Evolutionary conservation across 345 rosid species (phyloP).

Genomic region (Rhizophora apiculata): DNA sequence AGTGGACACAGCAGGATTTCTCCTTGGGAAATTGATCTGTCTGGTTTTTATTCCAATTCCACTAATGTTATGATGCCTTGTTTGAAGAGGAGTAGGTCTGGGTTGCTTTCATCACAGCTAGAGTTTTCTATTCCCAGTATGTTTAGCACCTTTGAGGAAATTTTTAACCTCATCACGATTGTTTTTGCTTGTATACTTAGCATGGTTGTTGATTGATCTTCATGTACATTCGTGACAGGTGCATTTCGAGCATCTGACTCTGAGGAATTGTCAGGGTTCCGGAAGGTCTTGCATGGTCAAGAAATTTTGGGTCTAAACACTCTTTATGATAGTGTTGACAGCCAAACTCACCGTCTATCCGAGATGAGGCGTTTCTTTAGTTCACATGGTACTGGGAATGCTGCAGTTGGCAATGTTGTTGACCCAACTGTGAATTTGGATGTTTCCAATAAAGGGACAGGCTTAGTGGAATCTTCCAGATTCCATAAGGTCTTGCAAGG

Average conservation of each 20-base stretch:
- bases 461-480: slow-evolving; percentile 60
- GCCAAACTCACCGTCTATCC: slow-evolving; percentile 35
- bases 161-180: not conserved
- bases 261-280: slow-evolving; percentile 85
- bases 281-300: slow-evolving; percentile 99
- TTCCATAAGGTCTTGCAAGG: slow-evolving; percentile 98
- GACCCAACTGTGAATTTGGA: slow-evolving; percentile 24
- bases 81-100: slow-evolving; percentile 80
- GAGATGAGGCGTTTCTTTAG: slow-evolving; percentile 38
- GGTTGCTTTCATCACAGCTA: slow-evolving; percentile 59
- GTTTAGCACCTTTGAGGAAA: slow-evolving; percentile 9
- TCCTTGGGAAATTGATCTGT: slow-evolving; percentile 93
- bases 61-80: slow-evolving; percentile 49
- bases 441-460: slow-evolving; percentile 41
- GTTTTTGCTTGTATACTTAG: not conserved
- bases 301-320: slow-evolving; percentile 71
- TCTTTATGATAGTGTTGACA: slow-evolving; percentile 45
- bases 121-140: slow-evolving; percentile 71
- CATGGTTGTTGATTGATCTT: not conserved
- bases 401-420: slow-evolving; percentile 28
- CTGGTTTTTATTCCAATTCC: slow-evolving; percentile 53
- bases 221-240: slow-evolving; percentile 37
- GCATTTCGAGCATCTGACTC: slow-evolving; percentile 74
- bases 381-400: slow-evolving; percentile 31
- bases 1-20: slow-evolving; percentile 70